Base-by-base conservation (phyloP, 371 early-diverging fungal genomes). In the Capillidium rhysosporum region DNA sequence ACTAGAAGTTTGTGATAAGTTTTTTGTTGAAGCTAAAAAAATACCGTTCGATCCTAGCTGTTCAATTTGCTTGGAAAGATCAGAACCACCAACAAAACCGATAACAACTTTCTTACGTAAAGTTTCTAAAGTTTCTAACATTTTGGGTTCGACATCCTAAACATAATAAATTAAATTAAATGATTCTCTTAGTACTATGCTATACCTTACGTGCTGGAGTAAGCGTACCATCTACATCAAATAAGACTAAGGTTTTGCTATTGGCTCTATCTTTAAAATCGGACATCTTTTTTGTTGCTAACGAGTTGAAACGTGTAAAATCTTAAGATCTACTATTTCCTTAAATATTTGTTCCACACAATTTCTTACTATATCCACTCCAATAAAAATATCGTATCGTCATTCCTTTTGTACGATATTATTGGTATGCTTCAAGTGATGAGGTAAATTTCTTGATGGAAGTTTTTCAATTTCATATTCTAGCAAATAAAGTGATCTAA, bases 141-240 rank as follows among this genome's bases (percentile, higher is more conserved):
- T 92, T 62, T 84, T 81, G 9, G 75, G 68, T 26, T 87, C 77
- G 64, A 84, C 38, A 1, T 34, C n/a, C 46, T 49, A 57, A 31
- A 14, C 18, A 18, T 57, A 46, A 25, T 4, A 18, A 3, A 1
- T n/a, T 43, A 40, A 1, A 23, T 23, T 16, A 10, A 14, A 18
- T 21, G 28, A 4, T 20, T 52, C 40, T 24, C 38, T 26, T 23
- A 38, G 23, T n/a, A 1, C 30, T 23, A 20, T 1, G 3, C 9
- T 56, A 49, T 63, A 89, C 91, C 67, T 74, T 69, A 61, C 98
- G 84, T 40, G 95, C 94, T 41, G 94, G 96, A 4, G 98, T 96
- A 59, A 99, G 71, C 7, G 99, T 98, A 56, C 99, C 99, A 66
- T 99, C 99, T 31, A 99, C 99, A 70, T 99, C 99, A 63, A 99